Base-by-base conservation (phyloP, 768 basidiomycete species). In the Tremella mesenterica region DNA sequence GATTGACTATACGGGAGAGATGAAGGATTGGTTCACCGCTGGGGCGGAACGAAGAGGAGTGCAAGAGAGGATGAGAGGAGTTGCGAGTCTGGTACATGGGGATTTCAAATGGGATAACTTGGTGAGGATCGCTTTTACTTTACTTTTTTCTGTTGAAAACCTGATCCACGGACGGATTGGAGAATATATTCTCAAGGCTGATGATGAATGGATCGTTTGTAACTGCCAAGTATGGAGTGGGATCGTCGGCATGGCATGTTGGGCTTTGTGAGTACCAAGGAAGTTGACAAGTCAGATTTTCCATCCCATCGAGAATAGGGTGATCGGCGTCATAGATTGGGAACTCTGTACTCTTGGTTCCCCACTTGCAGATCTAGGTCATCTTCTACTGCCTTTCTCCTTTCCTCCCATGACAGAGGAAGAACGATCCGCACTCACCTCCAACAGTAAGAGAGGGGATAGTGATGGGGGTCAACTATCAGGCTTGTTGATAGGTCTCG, bases 81-180 rank as follows among this genome's bases (percentile, higher is more conserved):
- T 80, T 50, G 82, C 87, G 39, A 53, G 63, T 20, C 65, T 99
- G 58, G 90, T 97, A 4, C 93, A 97, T 69, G 93, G 93, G 25
- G 93, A 99, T 73, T 97, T 88, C 71, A 99, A 99, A 72, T 77
- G 93, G n/a, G 93, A 99, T 74, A 99, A 99, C 72, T 72, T 99
- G 59, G 80, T 96, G 34, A 13, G 73, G 57, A n/a, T n/a, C n/a
- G n/a, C n/a, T n/a, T 1, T 3, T 4, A 20, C 4, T n/a, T 21
- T n/a, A 21, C n/a, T 6, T 23, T 28, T 20, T 13, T 16, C n/a
- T n/a, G n/a, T n/a, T n/a, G n/a, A n/a, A n/a, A n/a, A n/a, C n/a
- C n/a, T 50, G 38, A n/a, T 41, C 38, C 14, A 41, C 38, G 38
- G 14, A 5, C 38, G 38, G 23, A 18, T 5, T 3, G 10, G n/a